phyloP scores from a whole-genome alignment of 805 yeast genomes.

The Barnettozyma siamensis region DNA sequence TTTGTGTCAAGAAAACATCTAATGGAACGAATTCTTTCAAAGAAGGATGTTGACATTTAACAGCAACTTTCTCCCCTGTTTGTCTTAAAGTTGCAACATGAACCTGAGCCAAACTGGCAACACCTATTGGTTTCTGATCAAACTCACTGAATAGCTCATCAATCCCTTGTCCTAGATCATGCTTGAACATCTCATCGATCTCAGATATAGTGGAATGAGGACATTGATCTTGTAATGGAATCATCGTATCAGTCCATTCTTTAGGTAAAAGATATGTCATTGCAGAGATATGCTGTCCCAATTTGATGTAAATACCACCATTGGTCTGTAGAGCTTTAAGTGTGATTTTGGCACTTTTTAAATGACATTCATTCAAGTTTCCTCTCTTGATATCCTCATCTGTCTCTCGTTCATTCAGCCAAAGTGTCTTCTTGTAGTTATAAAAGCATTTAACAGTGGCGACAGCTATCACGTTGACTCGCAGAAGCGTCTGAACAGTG shows the following conservation, averaged over 20 bases:
- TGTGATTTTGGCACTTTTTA: conserved; percentile 72
- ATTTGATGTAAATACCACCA: conserved; percentile 89
- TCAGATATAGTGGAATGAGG: conserved; percentile 74
- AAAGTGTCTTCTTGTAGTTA: conserved; percentile 56
- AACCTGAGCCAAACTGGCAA: conserved; percentile 95
- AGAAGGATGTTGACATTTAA: conserved; percentile 91
- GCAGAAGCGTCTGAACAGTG: conserved; percentile 46
- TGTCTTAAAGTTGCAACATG: conserved; percentile 62
- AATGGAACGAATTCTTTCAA: conserved; percentile 83
- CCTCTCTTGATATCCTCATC: conserved; percentile 36
- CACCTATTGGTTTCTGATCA: conserved; percentile 77
- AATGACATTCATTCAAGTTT: conserved; percentile 65
- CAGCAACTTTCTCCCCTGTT: conserved; percentile 76
- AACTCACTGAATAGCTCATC: conserved; percentile 64
- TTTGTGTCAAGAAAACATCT: conserved; percentile 72
- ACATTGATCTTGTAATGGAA: conserved; percentile 86
- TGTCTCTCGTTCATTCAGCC: conserved; percentile 33
- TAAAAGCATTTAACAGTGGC: conserved; percentile 73
- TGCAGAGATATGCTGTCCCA: conserved; percentile 93
- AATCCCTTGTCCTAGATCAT: conserved; percentile 58
- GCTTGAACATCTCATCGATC: conserved; percentile 56
- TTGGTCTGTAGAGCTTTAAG: conserved; percentile 72
- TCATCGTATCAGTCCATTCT: conserved; percentile 96
- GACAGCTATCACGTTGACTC: conserved; percentile 56
- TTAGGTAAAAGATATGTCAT: conserved; percentile 83